Evolutionary conservation across 2,329 filamentous ascomycete genomes (phyloP), one percentile per base, ranked within the genome.

Genomic region (Anisogramma anomala): DNA sequence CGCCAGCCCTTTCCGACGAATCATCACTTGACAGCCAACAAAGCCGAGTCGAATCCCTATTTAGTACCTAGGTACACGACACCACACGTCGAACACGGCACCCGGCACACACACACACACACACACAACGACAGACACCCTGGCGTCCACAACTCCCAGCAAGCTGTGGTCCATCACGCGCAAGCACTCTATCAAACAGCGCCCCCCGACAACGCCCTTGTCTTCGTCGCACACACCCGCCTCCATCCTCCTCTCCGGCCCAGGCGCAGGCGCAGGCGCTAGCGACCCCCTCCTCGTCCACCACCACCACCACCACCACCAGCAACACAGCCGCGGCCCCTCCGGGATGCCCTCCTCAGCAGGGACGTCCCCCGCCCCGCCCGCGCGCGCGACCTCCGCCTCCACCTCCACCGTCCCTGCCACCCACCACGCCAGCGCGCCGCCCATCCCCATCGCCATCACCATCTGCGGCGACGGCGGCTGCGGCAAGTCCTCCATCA

Each of bases 381-480:
- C 6, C 33, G 34, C 30, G n/a, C 33, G 44, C 17, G 41, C 36
- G 19, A 25, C 33, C n/a, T 43, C 44, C 44, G 32, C 48, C 17
- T 41, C 43, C 19, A 39, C 33, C 30, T 45, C 47, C 20, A 23
- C 26, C 15, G n/a, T n/a, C n/a, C n/a, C n/a, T n/a, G n/a, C n/a
- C n/a, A n/a, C n/a, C n/a, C n/a, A n/a, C n/a, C n/a, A n/a, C n/a
- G 27, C 49, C 25, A 53, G 56, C 41, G 60, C 62, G 41, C 58
- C 60, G 8, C 68, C 72, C 0, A 62, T 74, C 14, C 74, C 74
- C 47, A 78, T 81, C 55, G 71, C 78, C 49, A 86, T 89, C 56
- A 89, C 84, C 43, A 84, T 91, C 60, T 89, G 84, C 64, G 84
- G 84, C 57, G 84, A 89, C 58, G 84, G 84, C 55, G 84, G 84